phyloP scores from a whole-genome alignment of 2,329 filamentous ascomycete genomes.

The Ascochyta koolunga region DNA sequence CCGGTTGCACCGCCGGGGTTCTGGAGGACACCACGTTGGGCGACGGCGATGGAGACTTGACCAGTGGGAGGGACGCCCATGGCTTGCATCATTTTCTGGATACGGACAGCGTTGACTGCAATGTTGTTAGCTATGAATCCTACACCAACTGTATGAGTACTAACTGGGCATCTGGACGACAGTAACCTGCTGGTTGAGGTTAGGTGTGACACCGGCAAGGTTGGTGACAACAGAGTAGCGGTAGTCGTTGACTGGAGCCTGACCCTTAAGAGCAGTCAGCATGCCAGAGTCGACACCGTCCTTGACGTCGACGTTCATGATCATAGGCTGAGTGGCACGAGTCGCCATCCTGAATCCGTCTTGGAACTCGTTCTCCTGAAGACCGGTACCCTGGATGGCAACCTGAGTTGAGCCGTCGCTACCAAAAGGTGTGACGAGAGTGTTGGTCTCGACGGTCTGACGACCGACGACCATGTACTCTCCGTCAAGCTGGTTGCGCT shows the following conservation, averaged over 20 bases:
- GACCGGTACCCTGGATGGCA: conserved; percentile 42
- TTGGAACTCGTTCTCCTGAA: conserved; percentile 48
- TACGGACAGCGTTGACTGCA: conserved; percentile 43
- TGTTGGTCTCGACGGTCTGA: conserved; percentile 45
- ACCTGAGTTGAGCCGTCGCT: conserved; percentile 33
- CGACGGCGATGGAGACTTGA: conserved; percentile 42
- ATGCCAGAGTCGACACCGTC: conserved; percentile 43
- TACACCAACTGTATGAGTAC: conserved; percentile 5
- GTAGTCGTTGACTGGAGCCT: conserved; percentile 42
- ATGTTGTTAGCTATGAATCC: conserved; percentile 16
- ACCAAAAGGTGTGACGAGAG: conserved; percentile 41
- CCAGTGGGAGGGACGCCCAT: conserved; percentile 40
- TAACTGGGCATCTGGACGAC: conserved; percentile 46
- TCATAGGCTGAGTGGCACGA: conserved; percentile 44
- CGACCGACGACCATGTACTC: conserved; percentile 49
- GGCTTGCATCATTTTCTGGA: conserved; percentile 46
- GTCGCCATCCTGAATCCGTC: conserved; percentile 48
- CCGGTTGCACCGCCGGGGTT: conserved; percentile 46
- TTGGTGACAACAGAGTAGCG: conserved; percentile 45
- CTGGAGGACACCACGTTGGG: conserved; percentile 44
- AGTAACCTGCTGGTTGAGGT: conserved; percentile 45
- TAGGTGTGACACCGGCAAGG: conserved; percentile 41
- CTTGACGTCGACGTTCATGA: conserved; percentile 45
- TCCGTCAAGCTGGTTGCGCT: conserved; percentile 43
- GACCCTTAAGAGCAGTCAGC: conserved; percentile 41